A percentile compares a stretch with the other conserved stretches of the same genome.
Evolutionary conservation across 202 grass and related monocot genomes (phyloP).

Genomic region (Schoenoplectus triqueter): DNA sequence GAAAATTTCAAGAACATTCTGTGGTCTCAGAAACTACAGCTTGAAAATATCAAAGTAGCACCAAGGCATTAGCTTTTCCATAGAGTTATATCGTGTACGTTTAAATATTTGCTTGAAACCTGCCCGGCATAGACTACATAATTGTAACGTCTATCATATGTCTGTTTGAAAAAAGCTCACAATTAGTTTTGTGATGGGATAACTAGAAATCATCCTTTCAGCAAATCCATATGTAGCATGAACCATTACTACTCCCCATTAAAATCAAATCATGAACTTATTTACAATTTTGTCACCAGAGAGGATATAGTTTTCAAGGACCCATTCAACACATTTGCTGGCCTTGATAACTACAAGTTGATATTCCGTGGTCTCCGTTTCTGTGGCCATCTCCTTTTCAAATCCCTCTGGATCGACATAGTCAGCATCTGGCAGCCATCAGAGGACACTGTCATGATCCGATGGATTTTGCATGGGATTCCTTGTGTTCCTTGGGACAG

Average conservation of each 20-base stretch:
- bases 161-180: neutral
- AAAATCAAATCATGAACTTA: constrained; percentile 25
- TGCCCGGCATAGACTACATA: neutral
- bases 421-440: constrained; percentile 94
- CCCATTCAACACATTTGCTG: constrained; percentile 78
- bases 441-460: constrained; percentile 90
- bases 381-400: constrained; percentile 78
- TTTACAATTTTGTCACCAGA: constrained; percentile 55
- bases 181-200: neutral
- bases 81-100: neutral
- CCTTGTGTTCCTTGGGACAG: constrained; percentile 89
- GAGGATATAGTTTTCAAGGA: constrained; percentile 96
- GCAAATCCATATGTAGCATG: constrained; percentile 7
- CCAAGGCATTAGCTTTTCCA: neutral
- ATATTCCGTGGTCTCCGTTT: constrained; percentile 78
- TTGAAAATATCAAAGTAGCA: neutral
- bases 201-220: neutral
- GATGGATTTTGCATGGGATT: constrained; percentile 91
- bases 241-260: neutral
- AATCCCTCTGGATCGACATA: constrained; percentile 83
- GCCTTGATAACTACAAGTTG: constrained; percentile 81
- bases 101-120: neutral
- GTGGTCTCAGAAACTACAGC: neutral
- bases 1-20: neutral
- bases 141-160: neutral